Conservation (phyloP, 192 early-diverging fungal species). For the Backusella sp. region DNA sequence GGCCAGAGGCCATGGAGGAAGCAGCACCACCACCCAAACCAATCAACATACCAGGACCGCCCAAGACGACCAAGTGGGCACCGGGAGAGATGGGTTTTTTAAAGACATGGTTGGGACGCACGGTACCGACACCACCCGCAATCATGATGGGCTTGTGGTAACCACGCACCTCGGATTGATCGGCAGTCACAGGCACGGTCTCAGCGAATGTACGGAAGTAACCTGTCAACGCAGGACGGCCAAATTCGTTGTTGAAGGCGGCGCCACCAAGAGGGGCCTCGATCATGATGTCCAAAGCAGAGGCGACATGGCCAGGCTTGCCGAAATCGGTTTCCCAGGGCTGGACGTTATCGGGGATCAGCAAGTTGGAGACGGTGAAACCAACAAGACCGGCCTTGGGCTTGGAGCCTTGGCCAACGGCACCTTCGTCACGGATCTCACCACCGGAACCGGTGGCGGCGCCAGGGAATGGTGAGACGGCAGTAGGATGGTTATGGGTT, state of each 20-base stretch:
- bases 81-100: conserved; percentile 86
- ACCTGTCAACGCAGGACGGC: conserved; percentile 90
- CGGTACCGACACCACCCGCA: conserved; percentile 94
- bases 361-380: conserved; percentile 93
- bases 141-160: conserved; percentile 99
- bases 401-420: conserved; percentile 93
- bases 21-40: conserved; percentile 99
- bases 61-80: conserved; percentile 83
- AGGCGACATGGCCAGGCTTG: conserved; percentile 88
- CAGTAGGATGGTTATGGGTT: conserved; percentile 99
- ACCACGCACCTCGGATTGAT: conserved; percentile 75
- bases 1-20: conserved; percentile 89
- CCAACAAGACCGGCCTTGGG: conserved; percentile 95
- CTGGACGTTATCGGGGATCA: conserved; percentile 85
- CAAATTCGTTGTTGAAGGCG: conserved; percentile 99
- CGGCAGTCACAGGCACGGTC: conserved; percentile 51
- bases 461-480: conserved; percentile 97
- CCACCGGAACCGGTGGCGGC: conserved; percentile 98
- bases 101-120: conserved; percentile 85
- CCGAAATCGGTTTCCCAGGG: conserved; percentile 93
- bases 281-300: conserved; percentile 96
- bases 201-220: conserved; percentile 95
- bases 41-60: conserved; percentile 98
- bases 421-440: conserved; percentile 99
- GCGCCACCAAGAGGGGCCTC: conserved; percentile 95